These are phyloP conservation scores for Heracleum sosnowskyi DNA, from an alignment of 129 eudicot genomes.

Conservation along the genomic window DNA sequence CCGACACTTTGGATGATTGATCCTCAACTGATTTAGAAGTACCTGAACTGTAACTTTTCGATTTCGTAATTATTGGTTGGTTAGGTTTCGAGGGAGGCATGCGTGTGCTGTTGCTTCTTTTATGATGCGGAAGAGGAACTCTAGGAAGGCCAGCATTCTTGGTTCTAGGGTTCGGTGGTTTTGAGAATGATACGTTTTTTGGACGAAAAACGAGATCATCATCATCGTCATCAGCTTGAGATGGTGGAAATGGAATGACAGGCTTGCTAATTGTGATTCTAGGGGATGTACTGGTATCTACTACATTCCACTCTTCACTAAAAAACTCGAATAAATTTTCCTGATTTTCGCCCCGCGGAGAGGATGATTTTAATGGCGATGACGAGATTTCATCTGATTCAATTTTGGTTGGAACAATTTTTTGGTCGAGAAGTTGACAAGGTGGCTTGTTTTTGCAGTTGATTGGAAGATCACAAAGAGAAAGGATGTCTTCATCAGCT, in stretches of 20 bases:
- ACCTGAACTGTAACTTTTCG: constrained; percentile 1
- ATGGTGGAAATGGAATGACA: neutral
- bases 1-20: neutral
- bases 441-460: neutral
- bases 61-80: neutral
- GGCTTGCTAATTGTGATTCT: neutral
- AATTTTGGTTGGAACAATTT: too few relatives aligned
- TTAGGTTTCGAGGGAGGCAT: neutral
- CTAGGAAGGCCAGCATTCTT: neutral
- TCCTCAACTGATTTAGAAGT: neutral
- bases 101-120: neutral
- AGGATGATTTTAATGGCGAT: constrained; percentile 1
- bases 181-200: neutral
- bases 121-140: neutral
- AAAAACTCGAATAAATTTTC: constrained; percentile 59
- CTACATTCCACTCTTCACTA: constrained; percentile 31
- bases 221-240: neutral
- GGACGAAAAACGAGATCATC: neutral
- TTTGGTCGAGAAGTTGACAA: neutral
- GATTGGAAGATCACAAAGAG: constrained; percentile 6
- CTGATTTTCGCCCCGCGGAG: neutral
- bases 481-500: constrained; percentile 7
- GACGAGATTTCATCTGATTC: too few relatives aligned
- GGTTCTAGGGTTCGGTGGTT: neutral
- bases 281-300: constrained; percentile 10